Evolutionary conservation across 768 basidiomycete species (phyloP).

Genomic region (Tricholoma sp.): DNA sequence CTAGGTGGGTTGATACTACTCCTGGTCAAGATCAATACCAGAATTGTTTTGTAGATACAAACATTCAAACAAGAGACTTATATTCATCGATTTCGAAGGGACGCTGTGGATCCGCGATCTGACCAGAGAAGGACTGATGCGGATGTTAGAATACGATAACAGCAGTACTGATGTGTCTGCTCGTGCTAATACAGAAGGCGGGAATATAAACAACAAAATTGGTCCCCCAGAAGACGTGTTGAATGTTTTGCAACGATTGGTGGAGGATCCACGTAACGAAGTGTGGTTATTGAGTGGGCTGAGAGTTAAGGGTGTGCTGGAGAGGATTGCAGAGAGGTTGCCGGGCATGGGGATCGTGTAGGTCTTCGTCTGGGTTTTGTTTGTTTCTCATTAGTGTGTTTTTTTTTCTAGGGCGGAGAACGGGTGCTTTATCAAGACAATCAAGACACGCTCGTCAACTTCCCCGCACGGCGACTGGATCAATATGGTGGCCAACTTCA

Average conservation of each 20-base stretch:
- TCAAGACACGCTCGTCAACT: constrained; percentile 11
- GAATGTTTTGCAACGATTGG: constrained; percentile 48
- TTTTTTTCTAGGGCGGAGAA: constrained; percentile 65
- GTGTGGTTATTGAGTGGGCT: constrained; percentile 83
- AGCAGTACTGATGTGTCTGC: neutral
- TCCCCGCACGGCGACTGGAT: constrained; percentile 50
- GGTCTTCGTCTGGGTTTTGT: constrained; percentile 21
- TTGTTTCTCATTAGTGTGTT: neutral
- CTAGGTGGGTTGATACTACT: constrained; percentile 42
- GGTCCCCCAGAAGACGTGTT: constrained; percentile 33
- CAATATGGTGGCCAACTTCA: constrained; percentile 74
- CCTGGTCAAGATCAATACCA: neutral
- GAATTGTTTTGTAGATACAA: constrained; percentile 19
- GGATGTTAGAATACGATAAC: constrained; percentile 30
- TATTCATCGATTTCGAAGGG: constrained; percentile 77
- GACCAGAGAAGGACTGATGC: constrained; percentile 37
- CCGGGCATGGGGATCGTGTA: constrained; percentile 75
- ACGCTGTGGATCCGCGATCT: constrained; percentile 69
- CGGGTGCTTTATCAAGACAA: constrained; percentile 76
- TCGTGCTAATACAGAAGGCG: neutral
- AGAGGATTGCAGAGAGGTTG: constrained; percentile 52
- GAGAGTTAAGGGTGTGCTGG: constrained; percentile 56
- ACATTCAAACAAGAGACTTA: constrained; percentile 57
- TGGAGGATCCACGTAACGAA: constrained; percentile 63
- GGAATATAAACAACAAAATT: constrained; percentile 9